Conservation (phyloP, 1,284 basidiomycete species). For the Anthracocystis panici-leucophaei region DNA sequence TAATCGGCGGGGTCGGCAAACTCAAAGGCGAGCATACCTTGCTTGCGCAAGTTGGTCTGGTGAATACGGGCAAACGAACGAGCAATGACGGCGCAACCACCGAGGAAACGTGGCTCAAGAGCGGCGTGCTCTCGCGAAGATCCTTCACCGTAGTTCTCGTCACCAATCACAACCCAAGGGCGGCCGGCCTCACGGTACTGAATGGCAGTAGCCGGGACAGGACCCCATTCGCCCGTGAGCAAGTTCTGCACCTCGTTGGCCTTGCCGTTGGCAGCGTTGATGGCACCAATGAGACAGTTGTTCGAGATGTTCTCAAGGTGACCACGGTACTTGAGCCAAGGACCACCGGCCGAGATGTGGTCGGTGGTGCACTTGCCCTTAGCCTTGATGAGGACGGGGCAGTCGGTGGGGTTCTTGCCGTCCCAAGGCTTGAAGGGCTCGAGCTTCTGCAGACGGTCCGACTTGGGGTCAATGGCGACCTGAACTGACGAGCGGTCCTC, state of each 20-base stretch:
- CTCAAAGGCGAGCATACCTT: slow-evolving; percentile 66
- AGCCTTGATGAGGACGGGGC: slow-evolving; percentile 97
- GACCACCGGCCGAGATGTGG: slow-evolving; percentile 88
- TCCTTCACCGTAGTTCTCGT: slow-evolving; percentile 93
- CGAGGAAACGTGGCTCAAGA: slow-evolving; percentile 95
- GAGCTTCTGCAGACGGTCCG: slow-evolving; percentile 94
- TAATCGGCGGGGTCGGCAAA: slow-evolving; percentile 67
- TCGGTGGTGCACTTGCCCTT: slow-evolving; percentile 94
- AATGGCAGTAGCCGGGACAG: slow-evolving; percentile 86
- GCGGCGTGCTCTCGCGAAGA: slow-evolving; percentile 98
- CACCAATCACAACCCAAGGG: slow-evolving; percentile 91
- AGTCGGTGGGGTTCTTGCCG: slow-evolving; percentile 87
- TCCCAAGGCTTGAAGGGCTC: slow-evolving; percentile 92
- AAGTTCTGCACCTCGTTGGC: slow-evolving; percentile 95
- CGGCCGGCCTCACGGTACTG: slow-evolving; percentile 89
- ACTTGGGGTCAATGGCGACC: slow-evolving; percentile 88
- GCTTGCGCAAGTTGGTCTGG: slow-evolving; percentile 90
- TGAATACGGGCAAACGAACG: slow-evolving; percentile 98
- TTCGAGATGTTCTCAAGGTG: slow-evolving; percentile 99
- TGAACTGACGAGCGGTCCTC: slow-evolving; percentile 83
- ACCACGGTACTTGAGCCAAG: slow-evolving; percentile 99
- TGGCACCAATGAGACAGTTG: slow-evolving; percentile 94
- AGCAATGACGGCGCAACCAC: slow-evolving; percentile 93
- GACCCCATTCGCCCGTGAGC: slow-evolving; percentile 85
- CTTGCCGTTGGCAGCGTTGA: slow-evolving; percentile 93